Evolutionary conservation across 2,329 filamentous ascomycete genomes (phyloP), one percentile per base, ranked within the genome.

Genomic region (Fusarium pseudoanthophilum): DNA sequence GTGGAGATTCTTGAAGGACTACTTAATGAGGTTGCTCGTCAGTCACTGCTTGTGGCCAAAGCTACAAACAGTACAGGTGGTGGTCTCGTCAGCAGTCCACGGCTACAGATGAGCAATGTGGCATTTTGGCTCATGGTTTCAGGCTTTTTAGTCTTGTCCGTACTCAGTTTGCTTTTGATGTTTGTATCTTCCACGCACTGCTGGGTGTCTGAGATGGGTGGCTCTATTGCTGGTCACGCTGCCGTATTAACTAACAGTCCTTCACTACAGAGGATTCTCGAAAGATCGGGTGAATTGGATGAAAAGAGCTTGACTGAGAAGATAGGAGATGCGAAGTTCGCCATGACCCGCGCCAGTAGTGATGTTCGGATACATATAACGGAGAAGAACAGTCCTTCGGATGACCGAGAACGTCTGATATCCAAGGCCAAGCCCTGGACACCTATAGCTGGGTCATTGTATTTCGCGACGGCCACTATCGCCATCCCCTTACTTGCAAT

Each of bases 321-420:
- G 15, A 4, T 28, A 3, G 0, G 8, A 28, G 24, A 14, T 0
- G 0, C 15, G 0, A 15, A 46, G 5, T 46, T 46, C 18, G 0
- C 24, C 13, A 28, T 46, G 43, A 11, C 11, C 0, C 15, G 2
- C 8, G 13, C 18, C 24, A 28, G 1, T 11, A 5, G 8, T 10
- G 18, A 10, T 0, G 18, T 46, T 21, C 4, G 1, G 18, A 7
- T 46, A 20, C 0, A 1, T 4, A 1, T 4, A 1, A 28, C 11
- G 0, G 43, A 0, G 11, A 21, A 46, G 0, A 1, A 28, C 0
- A 46, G 24, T 20, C 24, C 1, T 28, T 21, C 43, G 0, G 8
- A 21, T 0, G 24, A 14, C 11, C 8, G 8, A 21, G 24, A 46
- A 11, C 24, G 18, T 46, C 11, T 0, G 18, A 3, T 11, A 4